phyloP scores from a whole-genome alignment of 768 basidiomycete genomes.

The Auriscalpium orientale region DNA sequence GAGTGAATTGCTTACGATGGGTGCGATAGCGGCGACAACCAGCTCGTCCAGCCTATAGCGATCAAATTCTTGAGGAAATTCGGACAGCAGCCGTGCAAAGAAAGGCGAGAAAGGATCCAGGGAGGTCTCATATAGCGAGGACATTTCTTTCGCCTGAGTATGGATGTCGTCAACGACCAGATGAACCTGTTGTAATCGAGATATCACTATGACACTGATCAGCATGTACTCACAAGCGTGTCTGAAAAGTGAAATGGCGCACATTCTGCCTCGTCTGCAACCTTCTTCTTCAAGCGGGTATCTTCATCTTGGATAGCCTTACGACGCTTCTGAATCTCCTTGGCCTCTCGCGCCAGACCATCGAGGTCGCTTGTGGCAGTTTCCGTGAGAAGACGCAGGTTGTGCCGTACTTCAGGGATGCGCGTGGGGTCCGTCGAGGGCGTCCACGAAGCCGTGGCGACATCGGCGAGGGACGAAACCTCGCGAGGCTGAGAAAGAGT shows the following conservation, averaged over 20 bases:
- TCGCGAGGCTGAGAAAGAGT: conserved; percentile 59
- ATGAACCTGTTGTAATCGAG: conserved; percentile 70
- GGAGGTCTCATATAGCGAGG: conserved; percentile 60
- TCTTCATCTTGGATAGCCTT: conserved; percentile 68
- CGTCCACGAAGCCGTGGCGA: conserved; percentile 74
- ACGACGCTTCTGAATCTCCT: conserved; percentile 71
- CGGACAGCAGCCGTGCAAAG: conserved; percentile 63
- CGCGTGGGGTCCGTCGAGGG: conserved; percentile 81
- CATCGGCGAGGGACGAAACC: conserved; percentile 75
- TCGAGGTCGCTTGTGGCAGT: conserved; percentile 79
- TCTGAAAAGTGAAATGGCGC: conserved; percentile 19
- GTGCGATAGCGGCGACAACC: conserved; percentile 86
- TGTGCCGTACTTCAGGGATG: conserved; percentile 96
- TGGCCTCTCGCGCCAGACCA: conserved; percentile 85
- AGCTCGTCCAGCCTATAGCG: conserved; percentile 82
- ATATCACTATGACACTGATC: conserved; percentile 48
- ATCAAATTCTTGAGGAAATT: conserved; percentile 70
- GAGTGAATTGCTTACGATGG: conserved; percentile 39
- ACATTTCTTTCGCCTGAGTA: conserved; percentile 52
- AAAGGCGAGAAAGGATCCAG: conserved; percentile 66
- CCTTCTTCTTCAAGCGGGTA: conserved; percentile 53
- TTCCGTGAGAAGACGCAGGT: conserved; percentile 80
- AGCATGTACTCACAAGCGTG: background rate
- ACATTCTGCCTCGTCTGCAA: conserved; percentile 76
- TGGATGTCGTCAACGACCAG: conserved; percentile 68